Evolutionary conservation across 805 yeast species (phyloP).

Genomic region (Candida glaebosa): DNA sequence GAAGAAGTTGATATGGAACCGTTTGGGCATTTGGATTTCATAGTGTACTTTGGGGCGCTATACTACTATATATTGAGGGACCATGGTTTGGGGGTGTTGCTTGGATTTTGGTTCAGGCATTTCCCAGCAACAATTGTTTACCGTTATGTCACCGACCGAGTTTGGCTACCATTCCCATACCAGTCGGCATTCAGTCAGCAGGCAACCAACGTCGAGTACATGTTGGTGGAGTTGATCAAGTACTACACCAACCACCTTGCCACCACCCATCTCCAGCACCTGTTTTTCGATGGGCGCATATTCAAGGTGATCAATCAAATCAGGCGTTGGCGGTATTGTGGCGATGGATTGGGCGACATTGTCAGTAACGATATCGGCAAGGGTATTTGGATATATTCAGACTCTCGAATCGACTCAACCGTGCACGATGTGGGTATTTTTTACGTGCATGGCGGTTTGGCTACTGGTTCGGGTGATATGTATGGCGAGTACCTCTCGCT

Average conservation of each 20-base stretch:
- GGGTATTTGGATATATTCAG: slow-evolving; percentile 32
- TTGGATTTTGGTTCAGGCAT: slow-evolving; percentile 15
- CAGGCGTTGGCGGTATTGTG: slow-evolving; percentile 27
- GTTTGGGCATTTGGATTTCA: slow-evolving; percentile 17
- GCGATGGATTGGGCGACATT: slow-evolving; percentile 31
- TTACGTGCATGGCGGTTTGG: slow-evolving; percentile 40
- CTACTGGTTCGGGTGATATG: slow-evolving; percentile 34
- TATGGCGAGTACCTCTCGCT: slow-evolving; percentile 45
- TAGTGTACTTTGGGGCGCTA: slow-evolving; percentile 18
- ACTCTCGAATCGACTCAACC: slow-evolving; percentile 15
- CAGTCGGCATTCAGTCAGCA: slow-evolving; percentile 25
- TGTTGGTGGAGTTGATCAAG: slow-evolving; percentile 9
- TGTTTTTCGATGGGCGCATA: slow-evolving; percentile 15
- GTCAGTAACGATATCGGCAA: slow-evolving; percentile 13
- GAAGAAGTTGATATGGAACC: slow-evolving; percentile 9
- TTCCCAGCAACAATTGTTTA: slow-evolving; percentile 12
- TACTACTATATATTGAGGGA: slow-evolving; percentile 20
- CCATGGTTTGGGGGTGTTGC: slow-evolving; percentile 14
- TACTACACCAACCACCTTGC: slow-evolving; percentile 4
- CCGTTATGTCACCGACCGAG: slow-evolving; percentile 6
- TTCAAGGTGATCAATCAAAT: slow-evolving; percentile 27
- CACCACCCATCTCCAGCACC: slow-evolving; percentile 1
- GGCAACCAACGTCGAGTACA: slow-evolving; percentile 13
- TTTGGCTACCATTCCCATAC: slow-evolving; percentile 10
- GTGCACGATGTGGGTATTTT: slow-evolving; percentile 39